Evolutionary conservation across 225 moss, liverwort and hornwort genomes (phyloP), one percentile per base, ranked within the genome.

Genomic region (Anthoceros angustus): DNA sequence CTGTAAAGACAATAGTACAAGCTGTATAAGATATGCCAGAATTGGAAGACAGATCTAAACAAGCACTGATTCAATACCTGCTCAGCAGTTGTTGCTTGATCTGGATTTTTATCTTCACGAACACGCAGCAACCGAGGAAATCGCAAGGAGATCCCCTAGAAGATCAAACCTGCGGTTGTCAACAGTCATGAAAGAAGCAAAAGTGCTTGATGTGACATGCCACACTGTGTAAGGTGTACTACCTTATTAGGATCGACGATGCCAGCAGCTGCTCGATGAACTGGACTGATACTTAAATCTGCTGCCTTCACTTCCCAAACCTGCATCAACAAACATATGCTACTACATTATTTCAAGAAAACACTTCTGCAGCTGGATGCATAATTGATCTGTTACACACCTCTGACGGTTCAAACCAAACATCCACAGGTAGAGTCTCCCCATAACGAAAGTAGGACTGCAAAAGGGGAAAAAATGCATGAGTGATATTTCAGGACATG

Each of bases 241-340:
- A 92, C 98, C 89, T 92, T 98, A 40, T 68, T 83, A 23, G 84
- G 72, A 75, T 98, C 98, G 60, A 98, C 87, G 72, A 98, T 67
- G 6, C 98, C 98, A 65, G 78, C 84, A 49, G 81, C 92, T 43
- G 98, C 98, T 80, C 84, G 82, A 80, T 98, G 89, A 64, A 92
- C 86, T 62, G 98, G 98, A 71, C 98, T 98, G 72, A 98, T 84
- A 71, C 92, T 98, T 77, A 98, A 80, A 74, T 98, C 98, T 67
- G 98, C 98, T 2, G 92, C 98, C 75, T 98, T 98, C 25, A 98
- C 98, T 81, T 98, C 98, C 98, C 98, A 98, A 41, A 98, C 89
- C 98, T 98, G 78, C 65, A 71, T 41, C 10, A 5, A 26, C 16
- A 39, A 63, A 8, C 41, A 7, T 41, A 16, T 41, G 26, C 64